These are phyloP conservation scores for Citrus sinensis DNA, from an alignment of 345 rosid genomes.

Conservation along the genomic window DNA sequence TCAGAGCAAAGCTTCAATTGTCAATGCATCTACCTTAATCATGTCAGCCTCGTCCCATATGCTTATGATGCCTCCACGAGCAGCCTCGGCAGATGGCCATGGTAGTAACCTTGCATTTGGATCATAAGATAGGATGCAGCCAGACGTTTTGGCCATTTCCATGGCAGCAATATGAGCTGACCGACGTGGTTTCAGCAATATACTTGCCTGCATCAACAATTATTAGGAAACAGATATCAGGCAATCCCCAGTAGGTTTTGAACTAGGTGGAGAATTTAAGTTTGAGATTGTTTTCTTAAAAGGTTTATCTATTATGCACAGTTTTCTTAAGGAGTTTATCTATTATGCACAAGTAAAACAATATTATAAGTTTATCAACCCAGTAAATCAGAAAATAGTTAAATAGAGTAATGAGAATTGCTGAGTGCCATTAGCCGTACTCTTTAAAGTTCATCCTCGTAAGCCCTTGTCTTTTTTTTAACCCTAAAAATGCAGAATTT, in stretches of 20 bases:
- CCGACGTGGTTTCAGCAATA: slow-evolving; percentile 64
- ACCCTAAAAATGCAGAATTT: neutral
- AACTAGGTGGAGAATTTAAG: neutral
- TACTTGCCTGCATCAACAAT: slow-evolving; percentile 39
- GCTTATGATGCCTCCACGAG: slow-evolving; percentile 52
- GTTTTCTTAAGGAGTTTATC: neutral
- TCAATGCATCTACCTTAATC: slow-evolving; percentile 46
- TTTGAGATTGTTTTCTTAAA: neutral
- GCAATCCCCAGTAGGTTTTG: neutral
- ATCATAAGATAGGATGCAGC: slow-evolving; percentile 62
- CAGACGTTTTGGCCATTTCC: slow-evolving; percentile 55
- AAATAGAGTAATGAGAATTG: neutral
- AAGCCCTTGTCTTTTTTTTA: no score
- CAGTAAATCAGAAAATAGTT: neutral
- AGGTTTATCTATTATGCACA: neutral
- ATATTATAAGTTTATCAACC: neutral
- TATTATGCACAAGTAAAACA: neutral
- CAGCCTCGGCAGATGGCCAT: slow-evolving; percentile 61
- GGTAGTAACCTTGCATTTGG: slow-evolving; percentile 57
- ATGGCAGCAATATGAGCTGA: slow-evolving; percentile 57
- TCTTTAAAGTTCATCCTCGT: neutral
- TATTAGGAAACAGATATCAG: neutral
- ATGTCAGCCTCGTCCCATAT: slow-evolving; percentile 65
- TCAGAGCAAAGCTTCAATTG: neutral
- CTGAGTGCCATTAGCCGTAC: neutral